Evolutionary conservation across 2,329 filamentous ascomycete species (phyloP).

Genomic region (Fusarium keratoplasticum): DNA sequence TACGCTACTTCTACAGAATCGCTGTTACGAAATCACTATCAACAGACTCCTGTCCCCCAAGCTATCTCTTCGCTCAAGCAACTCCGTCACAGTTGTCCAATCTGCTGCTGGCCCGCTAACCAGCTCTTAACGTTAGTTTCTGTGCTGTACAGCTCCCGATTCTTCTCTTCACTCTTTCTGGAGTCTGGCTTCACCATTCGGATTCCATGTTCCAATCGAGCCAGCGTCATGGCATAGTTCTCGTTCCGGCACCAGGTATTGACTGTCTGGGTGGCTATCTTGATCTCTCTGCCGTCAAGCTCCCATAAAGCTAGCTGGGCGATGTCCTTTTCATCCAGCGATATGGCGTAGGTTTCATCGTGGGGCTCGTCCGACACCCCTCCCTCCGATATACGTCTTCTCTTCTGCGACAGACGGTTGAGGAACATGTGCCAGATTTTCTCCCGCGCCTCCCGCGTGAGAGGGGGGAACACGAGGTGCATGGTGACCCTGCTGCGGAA

Average conservation of each 20-base stretch:
- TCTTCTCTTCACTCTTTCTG: conserved; percentile 48
- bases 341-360: background rate
- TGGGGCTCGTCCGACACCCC: background rate
- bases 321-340: conserved; percentile 51
- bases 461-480: conserved; percentile 58
- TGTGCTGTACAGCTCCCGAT: conserved; percentile 44
- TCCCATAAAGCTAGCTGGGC: conserved; percentile 54
- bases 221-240: conserved; percentile 55
- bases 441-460: conserved; percentile 52
- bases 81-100: background rate
- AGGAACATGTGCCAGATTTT: conserved; percentile 61
- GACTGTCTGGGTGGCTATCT: conserved; percentile 60
- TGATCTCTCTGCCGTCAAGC: conserved; percentile 61
- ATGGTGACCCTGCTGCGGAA: conserved; percentile 61
- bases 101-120: too few relatives aligned
- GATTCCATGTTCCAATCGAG: conserved; percentile 58
- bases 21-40: background rate
- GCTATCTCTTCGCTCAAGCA: background rate
- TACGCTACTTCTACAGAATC: background rate
- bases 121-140: background rate
- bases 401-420: conserved; percentile 45
- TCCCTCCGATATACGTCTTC: background rate
- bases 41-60: background rate
- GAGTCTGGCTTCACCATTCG: conserved; percentile 58
- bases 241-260: conserved; percentile 59